Percentiles rank a stretch among this genome's conserved stretches.
Evolutionary conservation across 2,329 filamentous ascomycete genomes (phyloP).

Genomic region (Xylariomycetidae sp.): DNA sequence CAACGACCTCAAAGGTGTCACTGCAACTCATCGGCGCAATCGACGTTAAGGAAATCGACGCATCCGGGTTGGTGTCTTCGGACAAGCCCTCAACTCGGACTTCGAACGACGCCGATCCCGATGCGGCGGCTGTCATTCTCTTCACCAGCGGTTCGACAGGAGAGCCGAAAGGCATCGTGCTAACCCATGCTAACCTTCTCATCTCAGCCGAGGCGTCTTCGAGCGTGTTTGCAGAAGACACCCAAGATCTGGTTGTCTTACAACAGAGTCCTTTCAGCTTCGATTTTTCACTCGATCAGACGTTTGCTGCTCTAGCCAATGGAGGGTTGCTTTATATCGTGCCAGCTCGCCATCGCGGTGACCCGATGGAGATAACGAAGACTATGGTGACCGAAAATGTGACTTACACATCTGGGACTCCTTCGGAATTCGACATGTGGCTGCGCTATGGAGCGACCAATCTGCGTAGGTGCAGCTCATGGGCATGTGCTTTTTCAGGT

Average conservation of each 20-base stretch:
- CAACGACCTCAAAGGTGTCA: background rate
- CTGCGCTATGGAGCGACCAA: background rate
- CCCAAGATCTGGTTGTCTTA: background rate
- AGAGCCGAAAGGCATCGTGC: slow-evolving; percentile 4
- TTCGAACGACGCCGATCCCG: background rate
- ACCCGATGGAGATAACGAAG: background rate
- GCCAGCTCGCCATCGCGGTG: background rate
- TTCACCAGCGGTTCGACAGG: slow-evolving; percentile 4
- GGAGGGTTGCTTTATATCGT: background rate
- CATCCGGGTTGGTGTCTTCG: too few relatives aligned
- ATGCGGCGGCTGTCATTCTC: slow-evolving; percentile 1
- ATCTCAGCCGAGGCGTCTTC: background rate
- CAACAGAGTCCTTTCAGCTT: slow-evolving; percentile 1
- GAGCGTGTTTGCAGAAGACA: background rate
- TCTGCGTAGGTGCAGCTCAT: slow-evolving; percentile 1
- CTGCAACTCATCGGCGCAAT: background rate
- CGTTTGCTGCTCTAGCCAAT: background rate
- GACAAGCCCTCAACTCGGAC: too few relatives aligned
- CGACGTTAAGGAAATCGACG: too few relatives aligned
- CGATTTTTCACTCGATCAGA: background rate
- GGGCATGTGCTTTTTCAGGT: slow-evolving; percentile 6
- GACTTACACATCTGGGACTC: background rate
- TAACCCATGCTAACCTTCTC: background rate
- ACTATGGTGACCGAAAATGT: background rate
- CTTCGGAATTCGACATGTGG: background rate